Evolutionary conservation across 345 rosid genomes (phyloP).

Genomic region (Chamaenerion angustifolium): DNA sequence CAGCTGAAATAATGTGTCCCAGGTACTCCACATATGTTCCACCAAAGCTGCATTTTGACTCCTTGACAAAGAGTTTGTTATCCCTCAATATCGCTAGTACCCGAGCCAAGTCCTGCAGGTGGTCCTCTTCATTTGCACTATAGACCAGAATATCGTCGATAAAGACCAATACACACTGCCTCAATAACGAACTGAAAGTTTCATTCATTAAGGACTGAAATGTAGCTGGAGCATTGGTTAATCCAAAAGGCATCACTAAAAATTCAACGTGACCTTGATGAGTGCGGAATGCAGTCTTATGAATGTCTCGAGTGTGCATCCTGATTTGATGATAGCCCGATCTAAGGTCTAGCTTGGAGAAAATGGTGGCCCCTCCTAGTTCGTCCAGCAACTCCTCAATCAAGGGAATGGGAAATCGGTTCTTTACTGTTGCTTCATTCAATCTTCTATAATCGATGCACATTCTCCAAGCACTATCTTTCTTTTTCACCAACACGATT

Average conservation of each 20-base stretch:
- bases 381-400: constrained; percentile 1
- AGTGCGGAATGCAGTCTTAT: neutral
- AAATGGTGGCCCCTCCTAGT: neutral
- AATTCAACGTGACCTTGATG: constrained; percentile 3
- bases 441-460: constrained; percentile 2
- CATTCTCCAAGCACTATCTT: constrained; percentile 1
- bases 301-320: neutral
- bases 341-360: neutral
- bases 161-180: neutral
- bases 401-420: neutral
- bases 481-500: neutral
- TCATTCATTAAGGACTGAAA: constrained; percentile 2
- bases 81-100: no score
- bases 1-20: no score
- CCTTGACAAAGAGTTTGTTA: no score
- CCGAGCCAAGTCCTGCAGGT: no score
- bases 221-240: constrained; percentile 1
- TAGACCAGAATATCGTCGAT: no score
- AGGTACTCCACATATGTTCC: no score
- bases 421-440: neutral
- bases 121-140: no score
- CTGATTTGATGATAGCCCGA: constrained; percentile 1
- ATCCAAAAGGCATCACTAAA: constrained; percentile 2
- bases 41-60: no score
- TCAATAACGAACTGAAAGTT: neutral